phyloP scores from a whole-genome alignment of 257 asterid species.

The Jacaranda mimosifolia region DNA sequence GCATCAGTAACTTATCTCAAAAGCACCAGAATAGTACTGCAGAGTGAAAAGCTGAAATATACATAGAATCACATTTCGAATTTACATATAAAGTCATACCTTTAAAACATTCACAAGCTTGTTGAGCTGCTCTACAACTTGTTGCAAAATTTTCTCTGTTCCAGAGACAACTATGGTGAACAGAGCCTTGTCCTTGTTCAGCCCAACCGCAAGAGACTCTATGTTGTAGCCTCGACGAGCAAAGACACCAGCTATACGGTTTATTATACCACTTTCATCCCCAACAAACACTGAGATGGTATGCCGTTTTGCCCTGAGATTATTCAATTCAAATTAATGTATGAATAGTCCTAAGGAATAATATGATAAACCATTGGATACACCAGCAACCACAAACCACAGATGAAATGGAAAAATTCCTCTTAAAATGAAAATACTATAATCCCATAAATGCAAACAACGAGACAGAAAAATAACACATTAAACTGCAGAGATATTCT shows the following conservation, averaged over 20 bases:
- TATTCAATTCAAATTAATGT: conserved; percentile 21
- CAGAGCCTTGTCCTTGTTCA: conserved; percentile 86
- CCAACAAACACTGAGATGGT: conserved; percentile 90
- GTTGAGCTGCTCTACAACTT: conserved; percentile 85
- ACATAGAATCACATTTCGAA: neutral
- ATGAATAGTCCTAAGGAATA: neutral
- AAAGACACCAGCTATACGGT: conserved; percentile 89
- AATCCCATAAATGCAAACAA: conserved; percentile 21
- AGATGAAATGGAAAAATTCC: conserved; percentile 24
- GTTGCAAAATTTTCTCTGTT: conserved; percentile 70
- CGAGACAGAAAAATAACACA: neutral
- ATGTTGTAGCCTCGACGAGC: conserved; percentile 92
- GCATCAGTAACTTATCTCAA: conserved; percentile 3
- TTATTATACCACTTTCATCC: conserved; percentile 90
- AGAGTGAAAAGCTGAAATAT: conserved; percentile 11
- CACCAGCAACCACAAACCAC: neutral
- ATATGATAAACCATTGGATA: neutral
- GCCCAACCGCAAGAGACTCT: conserved; percentile 92
- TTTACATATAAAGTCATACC: conserved; percentile 47
- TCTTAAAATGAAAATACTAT: neutral
- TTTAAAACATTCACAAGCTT: conserved; percentile 83
- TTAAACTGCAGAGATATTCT: neutral
- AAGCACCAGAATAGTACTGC: conserved; percentile 5
- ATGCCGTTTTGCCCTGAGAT: conserved; percentile 68
- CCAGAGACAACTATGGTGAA: conserved; percentile 91